Base-by-base conservation (phyloP, 164 flowering plant genomes). In the Pachysandra terminalis region DNA sequence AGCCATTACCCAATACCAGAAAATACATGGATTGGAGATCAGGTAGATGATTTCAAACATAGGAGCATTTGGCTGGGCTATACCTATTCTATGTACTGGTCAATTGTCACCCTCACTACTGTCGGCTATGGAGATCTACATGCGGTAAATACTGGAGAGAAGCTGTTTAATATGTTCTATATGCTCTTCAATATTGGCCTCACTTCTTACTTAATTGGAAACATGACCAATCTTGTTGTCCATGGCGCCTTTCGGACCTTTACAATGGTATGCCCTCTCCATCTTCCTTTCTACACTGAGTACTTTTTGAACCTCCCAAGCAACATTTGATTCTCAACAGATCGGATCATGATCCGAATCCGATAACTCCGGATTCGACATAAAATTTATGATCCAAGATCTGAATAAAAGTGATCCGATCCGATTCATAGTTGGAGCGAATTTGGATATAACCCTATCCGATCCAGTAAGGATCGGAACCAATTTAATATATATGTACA, bases 131-230 rank as follows among this genome's bases (percentile, higher is more conserved):
- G 97, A 26, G 93, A 91, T 71, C 65, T 89, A 75, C 88, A 87
- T 65, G 88, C 95, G 16, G 83, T 76, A 40, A 89, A 87, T 68
- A 82, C 81, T 12, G 84, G 84, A 55, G 97, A 91, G 80, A 91
- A 86, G 78, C n/a, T 83, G n/a, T 88, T 88, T 65, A 81, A 82
- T 52, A 84, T 89, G 59, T 69, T 73, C 63, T 89, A 82, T 75
- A 91, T 91, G 97, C 80, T 91, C 32, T 88, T 88, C 84, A 91
- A 91, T 84, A 88, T 91, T 27, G 93, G 97, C 60, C 92, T 91
- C 71, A 86, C 86, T 19, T 85, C 97, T 51, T 91, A 89, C 65
- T 69, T 91, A 40, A 87, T 91, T 22, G 95, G 95, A 60, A 89
- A 89, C 84, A 89, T 91, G 95, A 91, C 97, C 64, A 88, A 85